These are phyloP conservation scores for Suillus decipiens DNA, from an alignment of 768 basidiomycete genomes.

Conservation along the genomic window DNA sequence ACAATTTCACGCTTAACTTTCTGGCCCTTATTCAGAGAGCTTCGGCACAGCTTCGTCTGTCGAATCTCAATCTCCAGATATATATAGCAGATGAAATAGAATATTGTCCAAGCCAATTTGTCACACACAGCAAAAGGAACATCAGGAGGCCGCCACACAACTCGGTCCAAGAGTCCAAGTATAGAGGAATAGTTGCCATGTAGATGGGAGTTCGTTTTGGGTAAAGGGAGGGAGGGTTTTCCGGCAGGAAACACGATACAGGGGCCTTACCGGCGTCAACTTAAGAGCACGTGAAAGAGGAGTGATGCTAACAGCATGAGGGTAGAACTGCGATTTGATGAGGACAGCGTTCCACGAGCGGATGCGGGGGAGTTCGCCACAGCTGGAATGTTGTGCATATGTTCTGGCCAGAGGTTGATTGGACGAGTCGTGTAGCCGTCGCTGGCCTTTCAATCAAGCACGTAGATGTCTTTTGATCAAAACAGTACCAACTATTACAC, in stretches of 20 bases:
- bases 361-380: neutral
- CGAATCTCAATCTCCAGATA: neutral
- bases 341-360: neutral
- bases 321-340: neutral
- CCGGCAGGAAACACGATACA: neutral
- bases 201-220: neutral
- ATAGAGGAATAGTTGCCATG: neutral
- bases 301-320: neutral
- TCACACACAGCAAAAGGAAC: neutral
- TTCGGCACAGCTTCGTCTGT: neutral
- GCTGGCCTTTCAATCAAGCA: neutral
- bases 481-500: neutral
- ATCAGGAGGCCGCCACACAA: neutral
- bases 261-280: neutral
- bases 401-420: neutral
- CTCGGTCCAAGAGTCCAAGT: neutral
- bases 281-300: too few relatives aligned
- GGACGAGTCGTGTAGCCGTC: neutral
- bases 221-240: neutral
- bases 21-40: neutral
- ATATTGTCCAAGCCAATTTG: neutral
- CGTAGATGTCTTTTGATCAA: neutral
- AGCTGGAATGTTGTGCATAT: neutral
- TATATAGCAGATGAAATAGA: neutral
- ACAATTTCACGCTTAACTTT: neutral